phyloP scores from a whole-genome alignment of 768 basidiomycete species.

The Leucocoprinus birnbaumii region DNA sequence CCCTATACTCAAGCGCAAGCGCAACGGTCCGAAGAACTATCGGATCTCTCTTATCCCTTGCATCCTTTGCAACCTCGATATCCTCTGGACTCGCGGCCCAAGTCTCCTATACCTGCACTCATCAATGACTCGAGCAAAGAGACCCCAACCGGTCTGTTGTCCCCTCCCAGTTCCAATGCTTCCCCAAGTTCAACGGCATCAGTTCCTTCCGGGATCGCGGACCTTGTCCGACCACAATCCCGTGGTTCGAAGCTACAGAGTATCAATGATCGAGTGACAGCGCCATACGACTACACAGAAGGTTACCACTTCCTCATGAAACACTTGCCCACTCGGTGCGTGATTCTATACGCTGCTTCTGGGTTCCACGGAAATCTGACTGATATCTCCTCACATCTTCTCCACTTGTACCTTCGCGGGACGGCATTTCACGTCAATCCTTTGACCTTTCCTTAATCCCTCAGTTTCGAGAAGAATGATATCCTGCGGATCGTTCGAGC shows the following conservation, averaged over 20 bases:
- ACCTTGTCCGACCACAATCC: slow-evolving; percentile 25
- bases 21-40: slow-evolving; percentile 31
- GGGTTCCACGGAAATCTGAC: background rate
- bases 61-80: slow-evolving; percentile 54
- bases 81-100: slow-evolving; percentile 41
- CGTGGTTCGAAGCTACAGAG: slow-evolving; percentile 44
- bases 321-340: slow-evolving; percentile 80
- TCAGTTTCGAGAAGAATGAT: slow-evolving; percentile 93
- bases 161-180: slow-evolving; percentile 35
- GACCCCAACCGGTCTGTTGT: slow-evolving; percentile 28
- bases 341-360: slow-evolving; percentile 20
- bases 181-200: slow-evolving; percentile 40
- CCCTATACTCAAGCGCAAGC: slow-evolving; percentile 37
- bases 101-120: slow-evolving; percentile 36
- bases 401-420: slow-evolving; percentile 26
- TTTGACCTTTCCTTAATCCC: slow-evolving; percentile 16
- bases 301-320: slow-evolving; percentile 98
- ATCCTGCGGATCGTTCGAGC: slow-evolving; percentile 93
- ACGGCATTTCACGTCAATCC: slow-evolving; percentile 7
- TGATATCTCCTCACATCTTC: slow-evolving; percentile 16
- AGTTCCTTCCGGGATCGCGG: slow-evolving; percentile 34
- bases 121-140: slow-evolving; percentile 27
- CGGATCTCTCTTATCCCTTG: slow-evolving; percentile 37
- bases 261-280: slow-evolving; percentile 64
- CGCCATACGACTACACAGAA: slow-evolving; percentile 93